phyloP scores from a whole-genome alignment of 805 yeast genomes.

The Millerozyma miso region DNA sequence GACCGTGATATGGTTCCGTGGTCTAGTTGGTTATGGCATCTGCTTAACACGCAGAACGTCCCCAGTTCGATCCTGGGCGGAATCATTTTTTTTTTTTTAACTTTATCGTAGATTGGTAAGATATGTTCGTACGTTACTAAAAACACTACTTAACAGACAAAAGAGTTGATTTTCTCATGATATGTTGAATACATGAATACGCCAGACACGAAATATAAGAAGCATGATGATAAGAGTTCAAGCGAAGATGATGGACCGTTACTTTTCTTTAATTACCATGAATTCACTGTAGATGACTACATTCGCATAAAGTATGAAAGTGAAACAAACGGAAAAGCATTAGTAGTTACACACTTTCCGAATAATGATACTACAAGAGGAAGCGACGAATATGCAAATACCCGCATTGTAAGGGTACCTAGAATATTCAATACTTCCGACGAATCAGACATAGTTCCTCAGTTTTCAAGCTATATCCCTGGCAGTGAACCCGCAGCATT shows the following conservation, averaged over 20 bases:
- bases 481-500: slow-evolving; percentile 65
- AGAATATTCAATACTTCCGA: slow-evolving; percentile 34
- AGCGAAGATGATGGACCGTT: slow-evolving; percentile 8
- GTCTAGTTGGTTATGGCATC: slow-evolving; percentile 99
- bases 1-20: slow-evolving; percentile 40
- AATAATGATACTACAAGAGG: slow-evolving; percentile 41
- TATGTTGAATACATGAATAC: slow-evolving; percentile 11
- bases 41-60: slow-evolving; percentile 99
- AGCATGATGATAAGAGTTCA: neutral
- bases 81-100: slow-evolving; percentile 55
- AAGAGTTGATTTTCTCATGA: neutral
- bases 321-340: slow-evolving; percentile 21
- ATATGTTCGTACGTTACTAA: no score
- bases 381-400: slow-evolving; percentile 25
- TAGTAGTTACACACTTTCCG: slow-evolving; percentile 66
- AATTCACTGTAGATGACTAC: slow-evolving; percentile 41
- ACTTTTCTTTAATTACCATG: slow-evolving; percentile 65
- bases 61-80: slow-evolving; percentile 99
- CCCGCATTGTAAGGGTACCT: slow-evolving; percentile 66
- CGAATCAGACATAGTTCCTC: slow-evolving; percentile 44
- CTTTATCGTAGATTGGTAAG: no score
- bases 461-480: slow-evolving; percentile 51
- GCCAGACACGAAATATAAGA: slow-evolving; percentile 17
- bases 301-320: slow-evolving; percentile 1
- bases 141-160: no score